Conservation (phyloP, 306 rosid species). For the Delonix regia region DNA sequence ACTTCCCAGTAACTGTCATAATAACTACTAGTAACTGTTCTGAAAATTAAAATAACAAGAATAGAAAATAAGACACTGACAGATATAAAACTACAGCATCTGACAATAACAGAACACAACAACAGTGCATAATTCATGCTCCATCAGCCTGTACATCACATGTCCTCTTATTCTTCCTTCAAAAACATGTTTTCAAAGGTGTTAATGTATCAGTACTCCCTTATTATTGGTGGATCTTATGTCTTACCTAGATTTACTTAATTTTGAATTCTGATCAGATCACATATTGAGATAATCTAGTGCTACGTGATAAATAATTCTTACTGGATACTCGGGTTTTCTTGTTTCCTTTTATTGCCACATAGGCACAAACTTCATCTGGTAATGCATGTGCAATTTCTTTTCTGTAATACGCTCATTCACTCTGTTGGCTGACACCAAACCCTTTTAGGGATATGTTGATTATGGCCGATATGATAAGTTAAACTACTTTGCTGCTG, state of each 20-base stretch:
- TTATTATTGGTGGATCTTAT: not conserved
- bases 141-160: no score
- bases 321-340: slow-evolving; percentile 11
- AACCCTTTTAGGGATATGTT: slow-evolving; percentile 76
- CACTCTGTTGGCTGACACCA: slow-evolving; percentile 35
- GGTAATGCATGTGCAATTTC: slow-evolving; percentile 9
- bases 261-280: not conserved
- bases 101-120: no score
- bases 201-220: no score
- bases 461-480: slow-evolving; percentile 83
- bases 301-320: slow-evolving; percentile 25
- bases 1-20: no score
- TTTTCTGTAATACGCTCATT: slow-evolving; percentile 30
- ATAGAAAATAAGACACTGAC: no score
- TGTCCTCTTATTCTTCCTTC: no score
- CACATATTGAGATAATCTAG: not conserved
- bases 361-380: slow-evolving; percentile 16
- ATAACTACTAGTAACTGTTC: no score
- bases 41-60: no score
- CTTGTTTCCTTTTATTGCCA: slow-evolving; percentile 4
- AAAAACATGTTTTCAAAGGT: no score
- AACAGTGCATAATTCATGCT: no score
- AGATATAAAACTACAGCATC: no score
- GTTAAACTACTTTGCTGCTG: slow-evolving; percentile 72
- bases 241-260: slow-evolving; percentile 14